These are phyloP conservation scores for Fusarium gaditjirri DNA, from an alignment of 2,329 filamentous ascomycete genomes.

Conservation along the genomic window DNA sequence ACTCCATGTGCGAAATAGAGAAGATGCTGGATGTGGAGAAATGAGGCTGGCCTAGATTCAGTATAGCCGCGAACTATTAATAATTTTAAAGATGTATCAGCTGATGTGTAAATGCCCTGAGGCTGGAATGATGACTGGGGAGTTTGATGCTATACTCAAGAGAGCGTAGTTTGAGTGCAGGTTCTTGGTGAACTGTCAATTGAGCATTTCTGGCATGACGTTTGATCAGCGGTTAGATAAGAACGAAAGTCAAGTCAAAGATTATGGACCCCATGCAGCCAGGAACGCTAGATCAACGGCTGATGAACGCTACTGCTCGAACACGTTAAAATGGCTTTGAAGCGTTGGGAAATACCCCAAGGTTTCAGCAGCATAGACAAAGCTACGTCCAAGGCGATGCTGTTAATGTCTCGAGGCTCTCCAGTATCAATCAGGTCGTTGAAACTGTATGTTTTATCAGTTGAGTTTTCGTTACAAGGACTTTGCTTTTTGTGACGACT, in stretches of 20 bases:
- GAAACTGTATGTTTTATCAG: background rate
- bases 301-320: background rate
- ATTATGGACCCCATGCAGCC: background rate
- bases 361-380: accelerated
- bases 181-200: background rate
- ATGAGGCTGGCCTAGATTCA: background rate
- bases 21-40: background rate
- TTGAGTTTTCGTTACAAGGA: background rate
- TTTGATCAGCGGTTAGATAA: background rate
- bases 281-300: background rate
- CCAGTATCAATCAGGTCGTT: background rate
- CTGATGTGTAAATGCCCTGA: background rate
- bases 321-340: accelerated
- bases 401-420: background rate
- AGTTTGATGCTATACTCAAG: background rate
- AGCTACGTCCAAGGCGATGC: accelerated
- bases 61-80: background rate
- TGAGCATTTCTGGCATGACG: background rate
- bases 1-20: background rate
- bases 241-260: accelerated
- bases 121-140: background rate
- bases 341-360: accelerated
- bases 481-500: background rate
- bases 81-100: background rate
- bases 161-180: background rate